A percentile compares a stretch with the other conserved stretches of the same genome.
Conservation (phyloP, 75 land plant species). For the Cryptomeria japonica region DNA sequence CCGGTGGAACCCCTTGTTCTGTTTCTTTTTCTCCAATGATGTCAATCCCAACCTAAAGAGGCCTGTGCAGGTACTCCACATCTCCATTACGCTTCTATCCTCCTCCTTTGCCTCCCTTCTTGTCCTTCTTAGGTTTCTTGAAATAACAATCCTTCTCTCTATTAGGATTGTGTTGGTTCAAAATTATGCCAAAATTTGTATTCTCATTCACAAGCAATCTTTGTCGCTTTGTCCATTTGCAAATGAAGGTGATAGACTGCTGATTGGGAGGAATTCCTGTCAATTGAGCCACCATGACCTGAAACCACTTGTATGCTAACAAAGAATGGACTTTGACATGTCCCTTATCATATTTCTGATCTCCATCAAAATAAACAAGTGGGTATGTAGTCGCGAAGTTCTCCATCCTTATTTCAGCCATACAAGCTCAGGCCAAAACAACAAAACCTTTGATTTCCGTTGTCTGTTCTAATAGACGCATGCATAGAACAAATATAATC, state of each 20-base stretch:
- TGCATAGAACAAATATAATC: no score
- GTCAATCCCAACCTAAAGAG: no score
- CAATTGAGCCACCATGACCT: conserved; percentile 45
- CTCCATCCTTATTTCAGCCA: conserved; percentile 17
- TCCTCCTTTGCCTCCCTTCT: conserved; percentile 30
- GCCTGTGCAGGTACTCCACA: conserved; percentile 28
- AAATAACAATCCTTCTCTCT: conserved; percentile 58
- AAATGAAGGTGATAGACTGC: conserved; percentile 59
- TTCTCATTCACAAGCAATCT: conserved; percentile 62
- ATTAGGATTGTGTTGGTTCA: conserved; percentile 57
- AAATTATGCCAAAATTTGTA: conserved; percentile 57
- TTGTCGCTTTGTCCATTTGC: conserved; percentile 35
- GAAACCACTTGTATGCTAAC: conserved; percentile 56
- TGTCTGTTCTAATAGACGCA: no score
- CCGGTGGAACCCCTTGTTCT: no score
- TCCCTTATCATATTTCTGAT: conserved; percentile 63
- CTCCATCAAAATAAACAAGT: conserved; percentile 77
- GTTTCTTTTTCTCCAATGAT: no score
- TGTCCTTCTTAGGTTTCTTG: conserved; percentile 47
- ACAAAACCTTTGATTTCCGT: no score
- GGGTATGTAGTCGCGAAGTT: conserved; percentile 49
- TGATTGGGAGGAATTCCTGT: conserved; percentile 80
- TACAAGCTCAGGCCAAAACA: no score
- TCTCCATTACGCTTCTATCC: conserved; percentile 37
- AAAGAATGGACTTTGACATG: conserved; percentile 51